Evolutionary conservation across 164 flowering plant species (phyloP).

Genomic region (Hamamelis virginiana): DNA sequence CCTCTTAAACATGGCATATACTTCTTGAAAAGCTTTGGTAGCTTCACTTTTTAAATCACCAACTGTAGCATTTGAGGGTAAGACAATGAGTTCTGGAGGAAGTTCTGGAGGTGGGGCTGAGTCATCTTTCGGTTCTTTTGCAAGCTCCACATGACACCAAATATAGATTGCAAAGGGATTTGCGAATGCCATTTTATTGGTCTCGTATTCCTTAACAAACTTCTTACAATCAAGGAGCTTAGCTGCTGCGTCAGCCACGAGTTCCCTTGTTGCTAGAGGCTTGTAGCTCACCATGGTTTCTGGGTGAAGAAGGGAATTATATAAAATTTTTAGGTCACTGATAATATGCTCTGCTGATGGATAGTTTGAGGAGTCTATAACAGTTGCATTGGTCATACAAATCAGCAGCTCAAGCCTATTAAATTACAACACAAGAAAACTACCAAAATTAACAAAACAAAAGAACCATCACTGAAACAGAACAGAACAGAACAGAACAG

Average conservation of each 20-base stretch:
- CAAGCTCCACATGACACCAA: constrained; percentile 32
- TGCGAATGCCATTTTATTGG: background rate
- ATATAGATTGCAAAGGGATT: constrained; percentile 13
- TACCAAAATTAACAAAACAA: no score
- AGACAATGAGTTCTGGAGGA: constrained; percentile 35
- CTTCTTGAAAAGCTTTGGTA: constrained; percentile 33
- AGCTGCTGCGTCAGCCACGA: constrained; percentile 20
- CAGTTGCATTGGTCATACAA: background rate
- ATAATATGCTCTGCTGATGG: constrained; percentile 26
- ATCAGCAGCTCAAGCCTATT: constrained; percentile 22
- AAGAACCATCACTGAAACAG: background rate
- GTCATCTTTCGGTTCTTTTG: constrained; percentile 18
- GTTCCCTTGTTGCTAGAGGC: constrained; percentile 17
- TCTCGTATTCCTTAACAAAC: constrained; percentile 31
- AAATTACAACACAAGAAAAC: background rate
- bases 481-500: background rate
- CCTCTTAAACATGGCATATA: constrained; percentile 34
- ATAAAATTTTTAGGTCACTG: constrained; percentile 27
- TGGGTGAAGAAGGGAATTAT: constrained; percentile 24
- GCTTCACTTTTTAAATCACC: constrained; percentile 34
- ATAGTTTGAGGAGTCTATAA: background rate
- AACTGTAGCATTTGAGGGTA: constrained; percentile 32
- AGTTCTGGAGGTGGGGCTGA: no score
- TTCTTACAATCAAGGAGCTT: constrained; percentile 40
- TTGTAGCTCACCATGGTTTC: constrained; percentile 11